Conservation (phyloP, 306 rosid genomes). For the Bauhinia variegata region DNA sequence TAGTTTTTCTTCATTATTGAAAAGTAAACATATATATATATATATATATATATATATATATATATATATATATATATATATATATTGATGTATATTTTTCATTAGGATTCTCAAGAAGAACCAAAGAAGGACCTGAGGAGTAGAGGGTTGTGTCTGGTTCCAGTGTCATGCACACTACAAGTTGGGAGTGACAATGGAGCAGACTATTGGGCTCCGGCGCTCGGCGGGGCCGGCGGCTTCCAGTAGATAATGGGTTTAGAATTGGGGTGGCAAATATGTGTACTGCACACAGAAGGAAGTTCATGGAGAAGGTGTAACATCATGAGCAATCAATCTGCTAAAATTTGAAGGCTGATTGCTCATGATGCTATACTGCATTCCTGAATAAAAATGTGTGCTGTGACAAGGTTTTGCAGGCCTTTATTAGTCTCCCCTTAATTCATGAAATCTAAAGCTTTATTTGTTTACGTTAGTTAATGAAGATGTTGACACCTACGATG, state of each 20-base stretch:
- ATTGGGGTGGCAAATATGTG: conserved; percentile 32
- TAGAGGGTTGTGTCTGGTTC: conserved; percentile 95
- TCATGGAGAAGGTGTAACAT: conserved; percentile 82
- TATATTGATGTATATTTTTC: no score
- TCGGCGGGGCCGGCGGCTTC: conserved; percentile 61
- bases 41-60: no score
- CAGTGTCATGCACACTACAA: conserved; percentile 90
- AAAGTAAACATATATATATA: no score
- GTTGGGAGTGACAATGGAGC: conserved; percentile 98
- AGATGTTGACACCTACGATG: conserved; percentile 33
- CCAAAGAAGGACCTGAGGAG: conserved; percentile 80
- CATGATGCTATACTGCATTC: conserved; percentile 93
- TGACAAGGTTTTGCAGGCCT: conserved; percentile 35
- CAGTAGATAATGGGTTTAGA: conserved; percentile 42
- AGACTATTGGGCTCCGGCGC: conserved; percentile 96
- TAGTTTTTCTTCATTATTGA: background rate
- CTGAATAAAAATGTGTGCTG: conserved; percentile 46
- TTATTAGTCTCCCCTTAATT: conserved; percentile 20
- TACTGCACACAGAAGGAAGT: conserved; percentile 32
- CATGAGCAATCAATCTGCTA: conserved; percentile 99
- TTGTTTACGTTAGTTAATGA: conserved; percentile 36
- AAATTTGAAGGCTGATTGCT: conserved; percentile 93
- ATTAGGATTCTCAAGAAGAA: conserved; percentile 66
- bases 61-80: no score
- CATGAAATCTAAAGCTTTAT: conserved; percentile 29